A percentile compares a stretch with the other conserved stretches of the same genome.
These are phyloP conservation scores for Tricholomella constricta DNA, from an alignment of 768 basidiomycete species.

Conservation along the genomic window DNA sequence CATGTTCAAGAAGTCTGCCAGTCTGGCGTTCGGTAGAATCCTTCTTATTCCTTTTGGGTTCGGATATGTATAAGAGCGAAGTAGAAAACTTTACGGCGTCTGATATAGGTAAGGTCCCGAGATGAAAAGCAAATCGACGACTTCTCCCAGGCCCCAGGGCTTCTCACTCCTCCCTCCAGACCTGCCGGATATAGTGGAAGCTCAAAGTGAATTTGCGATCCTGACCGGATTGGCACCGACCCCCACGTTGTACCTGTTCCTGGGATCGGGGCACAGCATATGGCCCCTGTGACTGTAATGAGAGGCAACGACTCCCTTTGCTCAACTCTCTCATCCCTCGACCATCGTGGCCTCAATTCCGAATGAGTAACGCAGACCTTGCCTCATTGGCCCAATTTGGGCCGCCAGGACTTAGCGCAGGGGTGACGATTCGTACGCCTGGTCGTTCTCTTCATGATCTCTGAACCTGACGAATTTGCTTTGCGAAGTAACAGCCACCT, in stretches of 20 bases:
- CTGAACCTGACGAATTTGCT: not conserved
- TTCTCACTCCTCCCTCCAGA: not conserved
- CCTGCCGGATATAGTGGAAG: not conserved
- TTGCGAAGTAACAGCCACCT: conserved; percentile 30
- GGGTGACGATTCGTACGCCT: conserved; percentile 25
- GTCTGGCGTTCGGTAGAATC: too few species aligned
- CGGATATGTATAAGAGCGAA: too few species aligned
- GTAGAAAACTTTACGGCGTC: too few species aligned
- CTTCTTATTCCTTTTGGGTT: too few species aligned
- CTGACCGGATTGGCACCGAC: not conserved
- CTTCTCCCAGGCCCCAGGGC: too few species aligned
- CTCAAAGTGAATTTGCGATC: not conserved
- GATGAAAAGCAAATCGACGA: not conserved
- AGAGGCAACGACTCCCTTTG: conserved; percentile 3
- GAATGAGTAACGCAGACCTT: not conserved
- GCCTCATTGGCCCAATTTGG: not conserved
- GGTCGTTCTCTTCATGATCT: not conserved
- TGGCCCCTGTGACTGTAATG: not conserved
- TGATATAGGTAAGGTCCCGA: too few species aligned
- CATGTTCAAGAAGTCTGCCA: too few species aligned
- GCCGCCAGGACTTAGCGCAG: conserved; percentile 30
- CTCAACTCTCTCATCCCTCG: conserved; percentile 3
- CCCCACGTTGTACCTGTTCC: not conserved
- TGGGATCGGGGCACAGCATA: conserved; percentile 8
- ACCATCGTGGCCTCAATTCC: not conserved